Evolutionary conservation across 2,329 filamentous ascomycete species (phyloP), one percentile per base, ranked within the genome.

Genomic region (Teratosphaeria pseudoeucalypti): DNA sequence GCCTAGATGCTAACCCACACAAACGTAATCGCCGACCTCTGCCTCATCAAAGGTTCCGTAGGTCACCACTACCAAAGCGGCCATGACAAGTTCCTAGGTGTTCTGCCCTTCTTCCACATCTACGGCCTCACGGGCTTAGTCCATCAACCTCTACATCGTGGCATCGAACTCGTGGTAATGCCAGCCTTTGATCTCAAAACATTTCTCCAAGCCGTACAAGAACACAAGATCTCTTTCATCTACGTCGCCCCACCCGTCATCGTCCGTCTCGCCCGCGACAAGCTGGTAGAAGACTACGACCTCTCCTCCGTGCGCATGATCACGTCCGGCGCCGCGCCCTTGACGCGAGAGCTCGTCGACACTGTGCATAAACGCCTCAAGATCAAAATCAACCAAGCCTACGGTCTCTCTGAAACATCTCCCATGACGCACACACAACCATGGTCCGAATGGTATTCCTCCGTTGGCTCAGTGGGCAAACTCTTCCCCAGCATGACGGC

Each of bases 91-190:
- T 77, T 92, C 37, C 74, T 96, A 6, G 89, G 88, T 0, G 87
- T 95, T 62, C 74, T 96, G 16, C 91, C 92, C 0, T 94, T 96
- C 72, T 96, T 91, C 75, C 91, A 96, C 71, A 92, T 95, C 63
- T 96, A 95, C 69, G 87, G 58, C n/a, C 80, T 95, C 29, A 88
- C 84, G 11, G 87, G 83, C 67, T 81, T 91, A 49, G 79, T 95
- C 52, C 84, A 94, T 62, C 80, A 85, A 68, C 78, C 84, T 43
- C 73, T 90, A 16, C 85, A 85, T 72, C 77, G 78, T 32, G 90
- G 89, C 7, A 77, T 86, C 56, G 79, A 85, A 60, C 79, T 87
- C 0, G 77, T 91, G 1, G 83, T 92, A 10, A 87, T 94, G 81
- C 77, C 85, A 2, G 86, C 85, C 61, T 96, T 96, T 71, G 88